These are phyloP conservation scores for Trichoderma sp. DNA, from an alignment of 2,329 filamentous ascomycete genomes.

Conservation along the genomic window DNA sequence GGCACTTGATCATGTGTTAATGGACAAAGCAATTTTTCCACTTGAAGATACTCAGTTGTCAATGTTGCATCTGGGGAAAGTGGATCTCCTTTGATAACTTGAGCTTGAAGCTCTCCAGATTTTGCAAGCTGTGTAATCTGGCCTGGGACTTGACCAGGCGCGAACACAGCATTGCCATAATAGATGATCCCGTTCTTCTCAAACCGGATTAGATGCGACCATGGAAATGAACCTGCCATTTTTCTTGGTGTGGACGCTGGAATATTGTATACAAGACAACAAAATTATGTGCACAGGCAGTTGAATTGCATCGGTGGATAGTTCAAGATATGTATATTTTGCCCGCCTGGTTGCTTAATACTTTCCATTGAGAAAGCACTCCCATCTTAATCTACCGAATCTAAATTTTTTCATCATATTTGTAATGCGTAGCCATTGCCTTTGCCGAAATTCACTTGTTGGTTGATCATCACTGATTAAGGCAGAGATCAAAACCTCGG, in stretches of 20 bases:
- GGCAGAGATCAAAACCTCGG: background rate
- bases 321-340: too few species aligned
- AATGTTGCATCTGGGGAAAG: background rate
- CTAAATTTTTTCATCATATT: too few species aligned
- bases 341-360: too few species aligned
- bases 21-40: background rate
- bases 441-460: too few species aligned
- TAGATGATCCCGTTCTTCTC: background rate
- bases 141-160: background rate
- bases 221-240: background rate
- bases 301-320: too few species aligned
- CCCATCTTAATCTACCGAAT: too few species aligned
- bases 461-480: too few species aligned
- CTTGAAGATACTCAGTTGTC: background rate
- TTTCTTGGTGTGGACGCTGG: background rate
- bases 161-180: background rate
- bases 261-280: background rate
- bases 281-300: too few species aligned
- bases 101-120: background rate
- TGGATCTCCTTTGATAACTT: background rate
- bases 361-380: too few species aligned
- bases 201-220: background rate
- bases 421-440: too few species aligned
- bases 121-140: background rate
- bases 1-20: background rate